These are phyloP conservation scores for Immersiella caudata DNA, from an alignment of 495 filamentous ascomycete genomes.

Conservation along the genomic window DNA sequence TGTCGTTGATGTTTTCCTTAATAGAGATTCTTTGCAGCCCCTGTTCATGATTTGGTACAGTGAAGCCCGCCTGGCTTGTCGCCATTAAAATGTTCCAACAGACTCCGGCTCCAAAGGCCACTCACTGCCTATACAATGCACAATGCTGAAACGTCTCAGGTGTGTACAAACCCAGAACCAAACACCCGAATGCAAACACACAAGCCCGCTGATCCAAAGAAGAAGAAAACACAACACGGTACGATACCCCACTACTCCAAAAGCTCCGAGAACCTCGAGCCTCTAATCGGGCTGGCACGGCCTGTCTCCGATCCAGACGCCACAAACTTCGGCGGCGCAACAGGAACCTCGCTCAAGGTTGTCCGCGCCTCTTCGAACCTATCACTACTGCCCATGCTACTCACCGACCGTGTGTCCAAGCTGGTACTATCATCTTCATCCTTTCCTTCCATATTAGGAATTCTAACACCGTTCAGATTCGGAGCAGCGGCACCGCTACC, in stretches of 20 bases:
- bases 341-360: slow-evolving; percentile 19
- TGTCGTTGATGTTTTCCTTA: neutral
- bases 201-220: neutral
- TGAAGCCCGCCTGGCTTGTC: no score
- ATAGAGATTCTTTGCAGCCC: neutral
- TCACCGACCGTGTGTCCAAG: slow-evolving; percentile 16
- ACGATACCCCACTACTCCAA: neutral
- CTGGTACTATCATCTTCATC: neutral
- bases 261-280: slow-evolving; percentile 30
- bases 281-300: slow-evolving; percentile 46
- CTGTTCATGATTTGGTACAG: neutral
- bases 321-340: slow-evolving; percentile 23
- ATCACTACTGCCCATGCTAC: slow-evolving; percentile 27
- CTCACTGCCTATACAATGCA: neutral
- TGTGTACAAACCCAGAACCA: neutral
- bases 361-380: slow-evolving; percentile 31
- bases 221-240: neutral
- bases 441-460: neutral
- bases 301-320: slow-evolving; percentile 12
- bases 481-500: slow-evolving; percentile 15
- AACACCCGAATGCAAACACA: neutral
- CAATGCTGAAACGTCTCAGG: neutral
- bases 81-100: no score
- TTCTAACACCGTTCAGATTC: neutral
- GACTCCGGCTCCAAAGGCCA: neutral